Evolutionary conservation across 768 basidiomycete genomes (phyloP).

Genomic region (Mycena olivaceomarginata): DNA sequence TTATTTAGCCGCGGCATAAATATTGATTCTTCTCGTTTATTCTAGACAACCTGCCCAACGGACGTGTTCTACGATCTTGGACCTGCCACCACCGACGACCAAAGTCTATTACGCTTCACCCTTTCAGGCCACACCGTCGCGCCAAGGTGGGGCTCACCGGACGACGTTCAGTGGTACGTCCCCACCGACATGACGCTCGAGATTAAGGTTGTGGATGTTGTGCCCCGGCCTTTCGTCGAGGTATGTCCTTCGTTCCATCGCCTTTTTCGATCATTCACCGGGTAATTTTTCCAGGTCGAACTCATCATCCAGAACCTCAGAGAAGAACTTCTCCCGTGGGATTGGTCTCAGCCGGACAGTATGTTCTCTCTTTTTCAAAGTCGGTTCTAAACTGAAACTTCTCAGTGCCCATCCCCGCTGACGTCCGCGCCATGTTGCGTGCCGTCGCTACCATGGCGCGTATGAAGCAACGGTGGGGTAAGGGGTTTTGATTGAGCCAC

Average conservation of each 20-base stretch:
- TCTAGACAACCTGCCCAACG: conserved; percentile 27
- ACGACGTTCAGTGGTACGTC: too few relatives aligned
- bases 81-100: not conserved
- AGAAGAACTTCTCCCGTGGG: conserved; percentile 22
- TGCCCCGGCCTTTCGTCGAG: too few relatives aligned
- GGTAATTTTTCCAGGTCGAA: conserved; percentile 11
- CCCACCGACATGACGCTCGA: too few relatives aligned
- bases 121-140: not conserved
- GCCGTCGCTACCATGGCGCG: not conserved
- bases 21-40: not conserved
- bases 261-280: too few relatives aligned
- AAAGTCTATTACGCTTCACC: not conserved
- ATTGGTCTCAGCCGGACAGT: not conserved
- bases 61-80: conserved; percentile 34
- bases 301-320: conserved; percentile 4
- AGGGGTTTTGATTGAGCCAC: not conserved
- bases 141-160: not conserved
- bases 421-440: conserved; percentile 10
- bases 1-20: too few relatives aligned
- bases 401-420: not conserved
- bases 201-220: too few relatives aligned
- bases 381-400: not conserved
- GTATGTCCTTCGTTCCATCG: too few relatives aligned
- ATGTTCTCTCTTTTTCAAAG: not conserved
- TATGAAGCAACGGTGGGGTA: conserved; percentile 1